phyloP scores from a whole-genome alignment of 495 filamentous ascomycete species.

The Physcia stellaris region DNA sequence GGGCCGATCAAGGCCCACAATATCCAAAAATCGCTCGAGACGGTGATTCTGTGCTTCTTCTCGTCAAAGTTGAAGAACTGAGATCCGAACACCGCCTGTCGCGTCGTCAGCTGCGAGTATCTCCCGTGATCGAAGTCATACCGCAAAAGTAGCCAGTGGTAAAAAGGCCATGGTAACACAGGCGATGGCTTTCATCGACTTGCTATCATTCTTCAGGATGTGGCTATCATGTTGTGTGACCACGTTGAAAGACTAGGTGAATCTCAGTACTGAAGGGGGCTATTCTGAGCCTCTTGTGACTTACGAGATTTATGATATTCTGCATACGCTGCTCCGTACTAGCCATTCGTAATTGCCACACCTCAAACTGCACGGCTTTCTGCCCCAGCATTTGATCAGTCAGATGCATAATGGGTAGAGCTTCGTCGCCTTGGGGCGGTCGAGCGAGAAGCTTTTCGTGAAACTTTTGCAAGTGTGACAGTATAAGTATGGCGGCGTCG shows the following conservation, averaged over 20 bases:
- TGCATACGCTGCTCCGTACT: slow-evolving; percentile 3
- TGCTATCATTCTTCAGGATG: slow-evolving; percentile 5
- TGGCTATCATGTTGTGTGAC: slow-evolving; percentile 7
- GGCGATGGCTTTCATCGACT: slow-evolving; percentile 11
- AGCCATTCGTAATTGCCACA: neutral
- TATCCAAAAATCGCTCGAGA: slow-evolving; percentile 6
- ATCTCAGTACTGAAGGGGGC: too few relatives aligned
- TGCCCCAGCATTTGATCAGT: slow-evolving; percentile 3
- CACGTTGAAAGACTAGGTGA: slow-evolving; percentile 6
- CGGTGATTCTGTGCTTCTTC: neutral
- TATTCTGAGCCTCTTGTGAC: too few relatives aligned
- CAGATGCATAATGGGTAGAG: neutral
- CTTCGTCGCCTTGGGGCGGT: neutral
- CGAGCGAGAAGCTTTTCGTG: slow-evolving; percentile 1
- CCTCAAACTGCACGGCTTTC: slow-evolving; percentile 5
- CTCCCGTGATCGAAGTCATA: too few relatives aligned
- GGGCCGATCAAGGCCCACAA: slow-evolving; percentile 4
- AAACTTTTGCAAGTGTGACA: neutral
- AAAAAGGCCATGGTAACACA: slow-evolving; percentile 8
- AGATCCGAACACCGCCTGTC: slow-evolving; percentile 4
- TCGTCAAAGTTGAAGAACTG: slow-evolving; percentile 7
- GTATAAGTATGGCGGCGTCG: neutral
- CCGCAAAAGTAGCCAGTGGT: slow-evolving; percentile 8
- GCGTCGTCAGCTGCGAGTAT: too few relatives aligned
- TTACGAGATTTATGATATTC: slow-evolving; percentile 10